Evolutionary conservation across 345 rosid genomes (phyloP).

Genomic region (Toxicodendron radicans): DNA sequence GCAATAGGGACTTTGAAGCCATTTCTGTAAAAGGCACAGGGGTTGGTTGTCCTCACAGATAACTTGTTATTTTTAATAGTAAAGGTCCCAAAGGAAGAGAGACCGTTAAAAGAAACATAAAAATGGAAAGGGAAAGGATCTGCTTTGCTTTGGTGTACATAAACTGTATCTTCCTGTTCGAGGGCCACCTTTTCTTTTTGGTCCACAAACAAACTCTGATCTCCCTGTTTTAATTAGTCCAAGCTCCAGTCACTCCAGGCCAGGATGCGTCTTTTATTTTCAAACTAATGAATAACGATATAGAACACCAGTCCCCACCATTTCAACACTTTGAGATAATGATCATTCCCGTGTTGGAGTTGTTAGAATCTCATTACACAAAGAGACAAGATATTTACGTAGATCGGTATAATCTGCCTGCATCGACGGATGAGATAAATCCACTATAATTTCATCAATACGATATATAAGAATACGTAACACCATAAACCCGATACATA

Average conservation of each 20-base stretch:
- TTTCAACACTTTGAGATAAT: too few relatives aligned
- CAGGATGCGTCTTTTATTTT: neutral
- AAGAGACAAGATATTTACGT: too few relatives aligned
- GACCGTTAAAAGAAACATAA: conserved; percentile 4
- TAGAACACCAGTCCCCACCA: too few relatives aligned
- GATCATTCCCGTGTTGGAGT: too few relatives aligned
- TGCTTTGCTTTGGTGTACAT: conserved; percentile 3
- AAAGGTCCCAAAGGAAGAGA: neutral
- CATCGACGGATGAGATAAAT: too few relatives aligned
- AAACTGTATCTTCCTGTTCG: conserved; percentile 16
- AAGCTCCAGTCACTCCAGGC: neutral
- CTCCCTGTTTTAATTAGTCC: conserved; percentile 1
- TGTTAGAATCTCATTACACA: too few relatives aligned
- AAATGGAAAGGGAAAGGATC: conserved; percentile 8
- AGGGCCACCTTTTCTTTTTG: conserved; percentile 18
- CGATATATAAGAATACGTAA: too few relatives aligned
- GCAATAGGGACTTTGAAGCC: conserved; percentile 3
- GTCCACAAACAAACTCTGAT: conserved; percentile 14
- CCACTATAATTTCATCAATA: too few relatives aligned
- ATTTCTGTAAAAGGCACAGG: neutral
- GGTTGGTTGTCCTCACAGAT: neutral
- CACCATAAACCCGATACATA: too few relatives aligned
- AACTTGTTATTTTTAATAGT: neutral
- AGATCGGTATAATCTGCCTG: too few relatives aligned
- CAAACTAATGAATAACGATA: neutral